phyloP scores from a whole-genome alignment of 345 rosid genomes.

The Euphorbia tirucalli region DNA sequence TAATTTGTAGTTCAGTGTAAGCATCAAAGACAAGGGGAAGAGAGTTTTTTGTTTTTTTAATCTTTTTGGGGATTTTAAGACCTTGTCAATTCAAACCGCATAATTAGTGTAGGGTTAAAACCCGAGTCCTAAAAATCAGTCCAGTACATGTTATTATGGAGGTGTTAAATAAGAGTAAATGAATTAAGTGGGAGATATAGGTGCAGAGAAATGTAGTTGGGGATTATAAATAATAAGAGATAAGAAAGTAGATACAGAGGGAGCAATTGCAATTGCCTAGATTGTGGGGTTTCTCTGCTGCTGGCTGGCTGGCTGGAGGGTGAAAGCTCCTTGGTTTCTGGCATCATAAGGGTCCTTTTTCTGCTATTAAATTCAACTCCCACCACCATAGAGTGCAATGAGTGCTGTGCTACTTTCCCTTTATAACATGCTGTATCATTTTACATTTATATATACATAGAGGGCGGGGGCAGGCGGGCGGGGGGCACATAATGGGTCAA shows the following conservation, averaged over 20 bases:
- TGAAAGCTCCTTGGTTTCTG: conserved; percentile 8
- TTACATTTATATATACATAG: no score
- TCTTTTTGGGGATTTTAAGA: background rate
- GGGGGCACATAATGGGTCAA: no score
- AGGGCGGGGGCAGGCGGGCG: no score
- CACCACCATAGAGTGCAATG: conserved; percentile 6
- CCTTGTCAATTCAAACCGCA: background rate
- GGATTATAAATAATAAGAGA: background rate
- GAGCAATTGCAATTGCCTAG: conserved; percentile 25
- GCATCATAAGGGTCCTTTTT: background rate
- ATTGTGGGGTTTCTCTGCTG: conserved; percentile 3
- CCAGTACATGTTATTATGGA: background rate
- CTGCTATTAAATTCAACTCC: conserved; percentile 3
- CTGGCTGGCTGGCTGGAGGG: background rate
- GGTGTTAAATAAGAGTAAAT: background rate
- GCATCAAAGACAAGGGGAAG: background rate
- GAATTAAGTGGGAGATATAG: background rate
- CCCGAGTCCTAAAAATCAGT: background rate
- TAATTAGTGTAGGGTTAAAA: background rate
- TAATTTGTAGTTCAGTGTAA: background rate
- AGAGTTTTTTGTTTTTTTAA: background rate
- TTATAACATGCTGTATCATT: conserved; percentile 10
- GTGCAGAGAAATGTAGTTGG: conserved; percentile 8
- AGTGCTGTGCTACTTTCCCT: conserved; percentile 13
- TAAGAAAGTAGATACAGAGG: background rate